Percentiles rank a stretch among this genome's conserved stretches.
Conservation (phyloP, 23 red algal genomes). For the Cyanidium caldarium region DNA sequence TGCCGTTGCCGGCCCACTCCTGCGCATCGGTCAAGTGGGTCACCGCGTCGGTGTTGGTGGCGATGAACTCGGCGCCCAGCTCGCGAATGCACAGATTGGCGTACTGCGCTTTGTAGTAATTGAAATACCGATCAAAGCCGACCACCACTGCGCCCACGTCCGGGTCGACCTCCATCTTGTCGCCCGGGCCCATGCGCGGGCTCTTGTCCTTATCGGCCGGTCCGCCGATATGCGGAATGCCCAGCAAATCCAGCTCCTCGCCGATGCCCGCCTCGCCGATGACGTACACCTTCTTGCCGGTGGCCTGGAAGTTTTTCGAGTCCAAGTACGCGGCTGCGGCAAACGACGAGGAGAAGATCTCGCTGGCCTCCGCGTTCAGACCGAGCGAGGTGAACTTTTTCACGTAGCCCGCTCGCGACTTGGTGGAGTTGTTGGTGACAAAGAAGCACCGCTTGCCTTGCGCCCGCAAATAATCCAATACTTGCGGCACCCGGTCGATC, state of each 20-base stretch:
- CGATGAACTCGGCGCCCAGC: slow-evolving; percentile 80
- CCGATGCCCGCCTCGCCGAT: slow-evolving; percentile 85
- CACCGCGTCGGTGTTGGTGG: slow-evolving; percentile 87
- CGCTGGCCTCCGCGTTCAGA: slow-evolving; percentile 61
- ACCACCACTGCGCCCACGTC: slow-evolving; percentile 97
- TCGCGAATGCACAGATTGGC: slow-evolving; percentile 93
- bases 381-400: slow-evolving; percentile 89
- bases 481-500: slow-evolving; percentile 59
- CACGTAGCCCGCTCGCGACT: slow-evolving; percentile 67
- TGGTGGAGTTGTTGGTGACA: slow-evolving; percentile 99
- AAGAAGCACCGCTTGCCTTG: slow-evolving; percentile 79
- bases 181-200: slow-evolving; percentile 59
- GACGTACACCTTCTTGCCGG: slow-evolving; percentile 92
- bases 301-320: slow-evolving; percentile 53
- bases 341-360: slow-evolving; percentile 97
- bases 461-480: slow-evolving; percentile 42
- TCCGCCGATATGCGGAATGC: slow-evolving; percentile 73
- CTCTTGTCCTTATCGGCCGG: slow-evolving; percentile 63
- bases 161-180: slow-evolving; percentile 58
- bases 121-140: slow-evolving; percentile 94
- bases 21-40: slow-evolving; percentile 97
- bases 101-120: slow-evolving; percentile 99
- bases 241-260: slow-evolving; percentile 71
- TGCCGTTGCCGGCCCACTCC: slow-evolving; percentile 97
- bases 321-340: slow-evolving; percentile 93